These are phyloP conservation scores for Wickerhamiella occidentalis DNA, from an alignment of 805 yeast genomes.

Conservation along the genomic window DNA sequence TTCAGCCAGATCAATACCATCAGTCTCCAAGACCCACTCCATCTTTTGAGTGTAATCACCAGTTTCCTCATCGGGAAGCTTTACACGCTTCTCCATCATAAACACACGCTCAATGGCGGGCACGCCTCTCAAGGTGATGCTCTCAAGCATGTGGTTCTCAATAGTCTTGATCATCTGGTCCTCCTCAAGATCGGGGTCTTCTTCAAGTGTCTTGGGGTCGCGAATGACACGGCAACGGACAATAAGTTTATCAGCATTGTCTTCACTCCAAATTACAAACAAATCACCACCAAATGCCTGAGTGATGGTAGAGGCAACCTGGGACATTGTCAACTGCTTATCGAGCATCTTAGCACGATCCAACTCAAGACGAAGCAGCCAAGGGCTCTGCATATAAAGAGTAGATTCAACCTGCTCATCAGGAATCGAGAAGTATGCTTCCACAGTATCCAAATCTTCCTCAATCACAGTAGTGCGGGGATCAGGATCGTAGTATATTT, in stretches of 20 bases:
- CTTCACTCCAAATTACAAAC: constrained; percentile 98
- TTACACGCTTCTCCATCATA: constrained; percentile 36
- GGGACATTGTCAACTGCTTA: constrained; percentile 94
- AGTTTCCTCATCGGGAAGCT: constrained; percentile 44
- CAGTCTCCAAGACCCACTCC: constrained; percentile 98
- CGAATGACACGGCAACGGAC: constrained; percentile 98
- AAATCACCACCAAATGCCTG: constrained; percentile 88
- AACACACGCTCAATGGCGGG: constrained; percentile 83
- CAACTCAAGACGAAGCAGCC: constrained; percentile 90
- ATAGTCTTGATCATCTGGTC: constrained; percentile 91
- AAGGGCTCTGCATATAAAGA: constrained; percentile 90
- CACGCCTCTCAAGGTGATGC: constrained; percentile 90
- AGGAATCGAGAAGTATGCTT: constrained; percentile 92
- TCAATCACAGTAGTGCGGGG: constrained; percentile 94
- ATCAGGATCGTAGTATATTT: constrained; percentile 95
- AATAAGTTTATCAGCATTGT: constrained; percentile 90
- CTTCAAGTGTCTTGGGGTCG: constrained; percentile 86
- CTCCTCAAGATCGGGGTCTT: constrained; percentile 90
- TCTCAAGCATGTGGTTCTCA: constrained; percentile 92
- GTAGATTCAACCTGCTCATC: constrained; percentile 95
- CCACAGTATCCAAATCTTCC: constrained; percentile 94
- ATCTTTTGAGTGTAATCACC: constrained; percentile 84
- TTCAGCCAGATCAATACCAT: constrained; percentile 91
- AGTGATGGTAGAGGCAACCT: constrained; percentile 90
- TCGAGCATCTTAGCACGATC: constrained; percentile 99